Conservation (phyloP, 306 rosid genomes). For the Cucumis hystrix region DNA sequence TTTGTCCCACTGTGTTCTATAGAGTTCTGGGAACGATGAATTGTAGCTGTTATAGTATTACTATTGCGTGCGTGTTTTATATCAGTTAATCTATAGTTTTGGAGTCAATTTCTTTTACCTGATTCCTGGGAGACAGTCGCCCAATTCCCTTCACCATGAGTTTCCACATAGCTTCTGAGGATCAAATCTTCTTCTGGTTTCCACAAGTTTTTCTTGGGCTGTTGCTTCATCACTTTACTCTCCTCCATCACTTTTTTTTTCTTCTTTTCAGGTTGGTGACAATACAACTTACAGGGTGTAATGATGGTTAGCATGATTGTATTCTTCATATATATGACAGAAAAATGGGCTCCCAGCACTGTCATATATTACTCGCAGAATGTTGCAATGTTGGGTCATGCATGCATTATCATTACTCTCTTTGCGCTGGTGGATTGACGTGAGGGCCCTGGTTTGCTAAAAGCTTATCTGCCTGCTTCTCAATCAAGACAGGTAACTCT, state of each 20-base stretch:
- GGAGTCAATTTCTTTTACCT: conserved; percentile 13
- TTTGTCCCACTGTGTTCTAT: background rate
- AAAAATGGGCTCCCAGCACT: background rate
- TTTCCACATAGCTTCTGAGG: conserved; percentile 39
- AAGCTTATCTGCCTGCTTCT: background rate
- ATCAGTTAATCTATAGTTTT: background rate
- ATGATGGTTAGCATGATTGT: background rate
- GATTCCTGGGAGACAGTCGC: conserved; percentile 40
- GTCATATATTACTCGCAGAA: conserved; percentile 9
- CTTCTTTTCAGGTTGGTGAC: background rate
- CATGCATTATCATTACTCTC: conserved; percentile 9
- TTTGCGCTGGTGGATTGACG: conserved; percentile 9
- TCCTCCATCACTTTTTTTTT: conserved; percentile 19
- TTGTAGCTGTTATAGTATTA: background rate
- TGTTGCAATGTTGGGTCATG: conserved; percentile 11
- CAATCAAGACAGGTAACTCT: background rate
- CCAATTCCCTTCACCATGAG: conserved; percentile 71
- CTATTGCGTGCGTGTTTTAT: background rate
- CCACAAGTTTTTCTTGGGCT: conserved; percentile 45
- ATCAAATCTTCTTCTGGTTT: conserved; percentile 57
- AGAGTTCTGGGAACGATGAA: background rate
- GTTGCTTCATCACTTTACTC: conserved; percentile 21
- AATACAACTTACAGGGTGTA: background rate
- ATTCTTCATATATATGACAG: background rate
- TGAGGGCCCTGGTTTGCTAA: conserved; percentile 26